Base-by-base conservation (phyloP, 768 basidiomycete genomes). In the Phaeotremella fagi region DNA sequence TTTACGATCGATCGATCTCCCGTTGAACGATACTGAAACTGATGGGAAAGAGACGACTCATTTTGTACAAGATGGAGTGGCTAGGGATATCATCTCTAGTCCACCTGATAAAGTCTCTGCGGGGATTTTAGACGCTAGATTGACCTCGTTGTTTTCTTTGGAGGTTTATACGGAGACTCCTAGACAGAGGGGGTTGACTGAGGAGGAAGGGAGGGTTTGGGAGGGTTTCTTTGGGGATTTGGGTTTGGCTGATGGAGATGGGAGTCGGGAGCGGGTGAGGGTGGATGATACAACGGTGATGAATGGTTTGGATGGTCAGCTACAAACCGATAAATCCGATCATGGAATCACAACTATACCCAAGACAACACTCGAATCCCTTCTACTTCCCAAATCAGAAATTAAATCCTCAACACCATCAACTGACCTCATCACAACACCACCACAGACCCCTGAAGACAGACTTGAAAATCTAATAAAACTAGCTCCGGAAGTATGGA, bases 151-250 rank as follows among this genome's bases (percentile, higher is more conserved):
- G 1, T 33, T 60, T 15, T 49, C 60, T 3, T 5, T 22, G 2
- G 55, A 44, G 2, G 45, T 27, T 1, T 58, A 68, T n/a, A 56
- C 37, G n/a, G 73, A 74, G 38, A 63, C 60, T 2, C 52, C 56
- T 11, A 49, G 57, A 25, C 73, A 74, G 52, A 62, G 25, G 18
- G 48, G 46, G 12, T 45, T 72, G 15, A 71, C 73, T 2, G 28
- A 37, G 14, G 57, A 53, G 37, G 69, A 71, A 57, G 66, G 69
- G 11, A 29, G 47, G 20, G 57, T 71, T 24, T 54, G 65, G 29
- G 43, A 54, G n/a, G 38, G 35, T 14, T 50, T 64, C 12, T n/a
- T n/a, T n/a, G n/a, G n/a, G n/a, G n/a, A n/a, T n/a, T n/a, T n/a
- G n/a, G n/a, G n/a, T n/a, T n/a, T n/a, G n/a, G n/a, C n/a, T n/a